A percentile compares a stretch with the other conserved stretches of the same genome.
Evolutionary conservation across 116 monocot genomes (phyloP).

Genomic region (Thalassia testudinum): DNA sequence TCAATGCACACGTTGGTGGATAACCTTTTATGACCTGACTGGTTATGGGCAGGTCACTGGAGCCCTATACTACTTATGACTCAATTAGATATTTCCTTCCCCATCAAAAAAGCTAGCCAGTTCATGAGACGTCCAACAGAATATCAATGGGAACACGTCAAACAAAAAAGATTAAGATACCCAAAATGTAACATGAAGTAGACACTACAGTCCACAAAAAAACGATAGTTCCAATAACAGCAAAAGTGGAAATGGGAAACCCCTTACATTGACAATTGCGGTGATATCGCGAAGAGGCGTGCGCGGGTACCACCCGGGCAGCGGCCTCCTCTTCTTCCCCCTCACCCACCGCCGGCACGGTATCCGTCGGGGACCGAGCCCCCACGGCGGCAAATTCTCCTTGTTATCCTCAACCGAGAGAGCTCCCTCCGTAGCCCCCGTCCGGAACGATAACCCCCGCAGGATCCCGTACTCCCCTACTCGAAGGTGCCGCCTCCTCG

Average conservation of each 20-base stretch:
- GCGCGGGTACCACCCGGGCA: conserved; percentile 55
- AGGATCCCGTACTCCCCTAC: conserved; percentile 12
- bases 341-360: neutral
- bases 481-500: neutral
- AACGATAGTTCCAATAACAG: too few relatives aligned
- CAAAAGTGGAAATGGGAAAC: neutral
- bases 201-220: too few relatives aligned
- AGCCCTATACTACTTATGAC: too few relatives aligned
- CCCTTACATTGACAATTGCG: conserved; percentile 26
- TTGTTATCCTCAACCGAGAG: conserved; percentile 19
- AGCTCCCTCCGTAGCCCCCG: neutral
- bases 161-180: too few relatives aligned
- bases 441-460: conserved; percentile 5
- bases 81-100: too few relatives aligned
- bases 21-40: too few relatives aligned
- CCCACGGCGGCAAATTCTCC: conserved; percentile 27
- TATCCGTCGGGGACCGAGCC: neutral
- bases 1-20: too few relatives aligned
- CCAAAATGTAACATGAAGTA: too few relatives aligned
- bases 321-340: conserved; percentile 27
- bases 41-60: too few relatives aligned
- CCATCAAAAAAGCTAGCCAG: too few relatives aligned
- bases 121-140: too few relatives aligned
- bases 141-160: too few relatives aligned
- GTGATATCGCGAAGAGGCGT: conserved; percentile 67